phyloP scores from a whole-genome alignment of 768 basidiomycete species.

The Macrolepiota dolichaula region DNA sequence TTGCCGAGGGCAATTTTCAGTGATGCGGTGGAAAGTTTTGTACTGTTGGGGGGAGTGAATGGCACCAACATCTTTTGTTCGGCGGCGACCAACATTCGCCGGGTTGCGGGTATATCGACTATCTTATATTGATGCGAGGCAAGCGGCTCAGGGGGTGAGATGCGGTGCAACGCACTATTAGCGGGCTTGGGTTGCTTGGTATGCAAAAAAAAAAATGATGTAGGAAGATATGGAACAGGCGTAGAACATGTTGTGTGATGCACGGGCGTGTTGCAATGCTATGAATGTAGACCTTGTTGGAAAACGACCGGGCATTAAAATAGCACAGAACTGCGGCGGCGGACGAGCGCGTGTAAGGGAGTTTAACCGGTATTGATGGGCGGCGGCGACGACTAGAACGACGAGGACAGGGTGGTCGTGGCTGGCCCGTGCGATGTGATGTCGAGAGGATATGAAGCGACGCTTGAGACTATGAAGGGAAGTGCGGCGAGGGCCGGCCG shows the following conservation, averaged over 20 bases:
- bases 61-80: too few species aligned
- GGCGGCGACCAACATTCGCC: too few species aligned
- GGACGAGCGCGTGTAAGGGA: not conserved
- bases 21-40: too few species aligned
- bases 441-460: not conserved
- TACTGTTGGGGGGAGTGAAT: too few species aligned
- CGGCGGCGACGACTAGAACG: not conserved
- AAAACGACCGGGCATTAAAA: not conserved
- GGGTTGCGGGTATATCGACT: too few species aligned
- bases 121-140: too few species aligned
- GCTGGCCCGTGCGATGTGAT: not conserved
- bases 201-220: not conserved
- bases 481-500: constrained; percentile 1
- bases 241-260: not conserved
- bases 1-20: too few species aligned
- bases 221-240: not conserved
- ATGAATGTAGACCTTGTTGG: not conserved
- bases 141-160: not conserved
- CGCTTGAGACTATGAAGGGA: not conserved
- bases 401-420: not conserved
- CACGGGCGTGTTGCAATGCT: not conserved
- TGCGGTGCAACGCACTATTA: not conserved
- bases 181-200: not conserved
- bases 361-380: not conserved
- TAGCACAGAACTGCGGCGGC: not conserved